Evolutionary conservation across 169 alveolate species (phyloP), one percentile per base, ranked within the genome.

Genomic region (Plasmodium inui): DNA sequence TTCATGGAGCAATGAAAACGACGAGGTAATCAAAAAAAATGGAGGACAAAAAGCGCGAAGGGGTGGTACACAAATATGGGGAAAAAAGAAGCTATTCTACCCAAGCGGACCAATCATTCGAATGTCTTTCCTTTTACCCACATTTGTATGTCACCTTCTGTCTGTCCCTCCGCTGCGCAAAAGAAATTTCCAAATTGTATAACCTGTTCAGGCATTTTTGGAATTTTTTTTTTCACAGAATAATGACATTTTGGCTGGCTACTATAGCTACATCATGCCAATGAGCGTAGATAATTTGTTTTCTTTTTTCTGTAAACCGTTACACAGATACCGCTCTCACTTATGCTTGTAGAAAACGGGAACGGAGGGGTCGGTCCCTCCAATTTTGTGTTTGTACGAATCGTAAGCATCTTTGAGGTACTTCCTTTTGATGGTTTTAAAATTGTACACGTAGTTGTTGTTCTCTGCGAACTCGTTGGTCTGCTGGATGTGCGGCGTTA

Each of bases 361-460:
- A 26, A 91, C 95, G 12, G 95, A 91, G 14, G 95, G 85, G 44
- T 91, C 95, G 6, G 95, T 91, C 9, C 95, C 95, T 2, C 95
- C 95, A 71, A 91, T 82, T 91, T 91, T 91, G 76, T 91, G 95
- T 17, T 91, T 91, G 78, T 91, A 91, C 9, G 95, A 81, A 61
- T 91, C 95, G 76, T 91, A 91, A 22, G 83, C 95, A 4, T 91
- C 84, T 82, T 82, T 80, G 34, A 91, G 61, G 74, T 91, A 91
- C 44, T 91, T 91, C 34, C 19, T 81, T 91, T 91, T 91, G 6
- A 82, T 19, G 44, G 32, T 82, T 82, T 91, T 91, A 91, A 91
- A 91, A 70, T 91, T 91, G 78, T 91, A 81, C 34, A 34, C 74
- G 32, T 91, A 91, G 74, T 91, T 91, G 76, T 91, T 91, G 61